phyloP scores from a whole-genome alignment of 306 rosid genomes.

The Quercus agrifolia region DNA sequence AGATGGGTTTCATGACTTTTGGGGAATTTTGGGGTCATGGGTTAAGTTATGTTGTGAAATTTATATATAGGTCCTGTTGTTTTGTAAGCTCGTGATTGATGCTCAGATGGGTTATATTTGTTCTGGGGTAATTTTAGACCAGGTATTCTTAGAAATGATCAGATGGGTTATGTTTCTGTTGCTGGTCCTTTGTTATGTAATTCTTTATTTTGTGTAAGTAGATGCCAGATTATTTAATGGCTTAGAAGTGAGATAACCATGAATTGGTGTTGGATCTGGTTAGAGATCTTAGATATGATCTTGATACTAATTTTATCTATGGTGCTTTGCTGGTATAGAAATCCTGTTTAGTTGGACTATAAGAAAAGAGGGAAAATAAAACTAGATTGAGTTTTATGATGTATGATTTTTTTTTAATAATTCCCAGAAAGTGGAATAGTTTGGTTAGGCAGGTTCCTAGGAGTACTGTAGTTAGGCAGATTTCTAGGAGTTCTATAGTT shows the following conservation, averaged over 20 bases:
- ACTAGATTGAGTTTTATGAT: neutral
- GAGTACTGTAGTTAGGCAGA: too few relatives aligned
- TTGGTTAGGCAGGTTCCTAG: neutral
- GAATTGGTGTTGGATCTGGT: constrained; percentile 22
- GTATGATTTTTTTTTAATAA: neutral
- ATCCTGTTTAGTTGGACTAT: neutral
- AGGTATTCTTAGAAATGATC: neutral
- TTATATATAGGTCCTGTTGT: neutral
- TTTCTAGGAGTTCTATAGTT: too few relatives aligned
- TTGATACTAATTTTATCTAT: neutral
- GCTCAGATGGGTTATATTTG: neutral
- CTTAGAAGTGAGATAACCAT: neutral
- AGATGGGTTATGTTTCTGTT: neutral
- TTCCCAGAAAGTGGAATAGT: neutral
- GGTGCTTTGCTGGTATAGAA: neutral
- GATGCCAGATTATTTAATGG: neutral
- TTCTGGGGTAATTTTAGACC: neutral
- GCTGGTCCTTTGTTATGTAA: neutral
- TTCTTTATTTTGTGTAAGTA: neutral
- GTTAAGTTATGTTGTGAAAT: neutral
- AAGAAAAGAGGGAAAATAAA: neutral
- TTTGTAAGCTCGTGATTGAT: neutral
- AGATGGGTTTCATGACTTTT: neutral
- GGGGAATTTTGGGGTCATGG: neutral
- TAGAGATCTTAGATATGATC: neutral